Evolutionary conservation across 1,139 yeast species (phyloP).

Genomic region (Geotrichum aggregatum): DNA sequence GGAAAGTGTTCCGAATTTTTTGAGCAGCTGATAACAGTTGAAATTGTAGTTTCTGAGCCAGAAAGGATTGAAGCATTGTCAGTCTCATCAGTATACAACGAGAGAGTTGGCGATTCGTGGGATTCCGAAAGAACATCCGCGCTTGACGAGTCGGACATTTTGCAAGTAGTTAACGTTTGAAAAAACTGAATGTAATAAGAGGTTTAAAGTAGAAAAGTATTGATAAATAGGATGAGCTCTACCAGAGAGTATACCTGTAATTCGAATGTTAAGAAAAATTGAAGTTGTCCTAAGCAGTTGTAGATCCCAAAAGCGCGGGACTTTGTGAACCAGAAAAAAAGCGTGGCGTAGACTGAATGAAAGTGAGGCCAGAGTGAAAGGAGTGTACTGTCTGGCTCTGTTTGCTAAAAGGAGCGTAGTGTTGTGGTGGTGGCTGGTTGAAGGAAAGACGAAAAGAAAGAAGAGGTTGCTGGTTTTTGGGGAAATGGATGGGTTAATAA

Average conservation of each 20-base stretch:
- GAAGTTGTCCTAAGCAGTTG: background rate
- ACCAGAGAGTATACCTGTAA: slow-evolving; percentile 16
- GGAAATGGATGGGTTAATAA: slow-evolving; percentile 3
- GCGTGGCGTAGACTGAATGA: background rate
- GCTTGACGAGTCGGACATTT: slow-evolving; percentile 1
- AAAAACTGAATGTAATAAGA: no score
- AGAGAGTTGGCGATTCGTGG: slow-evolving; percentile 5
- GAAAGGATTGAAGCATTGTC: slow-evolving; percentile 16
- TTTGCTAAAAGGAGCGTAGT: slow-evolving; percentile 6
- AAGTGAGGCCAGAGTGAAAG: background rate
- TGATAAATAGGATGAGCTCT: slow-evolving; percentile 12
- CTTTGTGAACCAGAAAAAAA: background rate
- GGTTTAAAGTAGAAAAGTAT: background rate
- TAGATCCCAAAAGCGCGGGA: background rate
- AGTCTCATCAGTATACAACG: slow-evolving; percentile 15
- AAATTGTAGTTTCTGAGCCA: slow-evolving; percentile 5
- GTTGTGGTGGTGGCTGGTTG: background rate
- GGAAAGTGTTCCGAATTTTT: background rate
- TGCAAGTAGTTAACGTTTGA: background rate
- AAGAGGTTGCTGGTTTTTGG: slow-evolving; percentile 3
- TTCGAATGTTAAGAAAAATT: background rate
- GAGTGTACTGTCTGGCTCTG: background rate
- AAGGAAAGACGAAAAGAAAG: background rate
- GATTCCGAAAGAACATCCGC: background rate
- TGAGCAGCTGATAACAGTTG: slow-evolving; percentile 5